phyloP scores from a whole-genome alignment of 2,329 filamentous ascomycete species.

The Cucurbitaria berberidis region DNA sequence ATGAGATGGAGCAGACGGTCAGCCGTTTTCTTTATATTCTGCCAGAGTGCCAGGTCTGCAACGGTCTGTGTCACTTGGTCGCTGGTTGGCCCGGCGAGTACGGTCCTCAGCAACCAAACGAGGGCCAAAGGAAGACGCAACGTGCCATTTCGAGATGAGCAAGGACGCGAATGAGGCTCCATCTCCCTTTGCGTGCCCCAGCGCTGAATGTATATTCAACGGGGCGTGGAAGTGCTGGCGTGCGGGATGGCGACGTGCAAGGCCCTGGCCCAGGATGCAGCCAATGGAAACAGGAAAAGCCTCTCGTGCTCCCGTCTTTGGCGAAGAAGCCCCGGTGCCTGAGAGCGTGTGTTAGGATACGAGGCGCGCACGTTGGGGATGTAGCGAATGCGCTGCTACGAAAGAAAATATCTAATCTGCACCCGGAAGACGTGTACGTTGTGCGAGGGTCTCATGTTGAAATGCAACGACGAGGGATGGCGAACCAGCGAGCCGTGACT shows the following conservation, averaged over 20 bases:
- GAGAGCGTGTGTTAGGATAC: slow-evolving; percentile 31
- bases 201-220: slow-evolving; percentile 47
- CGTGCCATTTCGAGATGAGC: slow-evolving; percentile 39
- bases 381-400: slow-evolving; percentile 33
- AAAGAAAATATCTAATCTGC: slow-evolving; percentile 23
- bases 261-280: slow-evolving; percentile 19
- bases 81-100: slow-evolving; percentile 32
- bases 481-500: slow-evolving; percentile 11
- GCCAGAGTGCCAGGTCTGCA: slow-evolving; percentile 30
- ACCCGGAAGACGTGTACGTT: slow-evolving; percentile 17
- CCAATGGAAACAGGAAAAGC: slow-evolving; percentile 40
- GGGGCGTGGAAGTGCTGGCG: slow-evolving; percentile 29
- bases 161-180: slow-evolving; percentile 46
- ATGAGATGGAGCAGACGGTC: slow-evolving; percentile 27
- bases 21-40: slow-evolving; percentile 36
- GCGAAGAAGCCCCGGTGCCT: slow-evolving; percentile 37
- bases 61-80: slow-evolving; percentile 32
- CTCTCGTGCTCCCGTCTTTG: slow-evolving; percentile 42
- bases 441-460: slow-evolving; percentile 26
- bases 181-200: slow-evolving; percentile 39
- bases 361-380: slow-evolving; percentile 36
- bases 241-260: slow-evolving; percentile 26
- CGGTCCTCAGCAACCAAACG: slow-evolving; percentile 38
- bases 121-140: slow-evolving; percentile 47
- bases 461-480: slow-evolving; percentile 19